Conservation (phyloP, 805 yeast genomes). For the Yarrowia divulgata region DNA sequence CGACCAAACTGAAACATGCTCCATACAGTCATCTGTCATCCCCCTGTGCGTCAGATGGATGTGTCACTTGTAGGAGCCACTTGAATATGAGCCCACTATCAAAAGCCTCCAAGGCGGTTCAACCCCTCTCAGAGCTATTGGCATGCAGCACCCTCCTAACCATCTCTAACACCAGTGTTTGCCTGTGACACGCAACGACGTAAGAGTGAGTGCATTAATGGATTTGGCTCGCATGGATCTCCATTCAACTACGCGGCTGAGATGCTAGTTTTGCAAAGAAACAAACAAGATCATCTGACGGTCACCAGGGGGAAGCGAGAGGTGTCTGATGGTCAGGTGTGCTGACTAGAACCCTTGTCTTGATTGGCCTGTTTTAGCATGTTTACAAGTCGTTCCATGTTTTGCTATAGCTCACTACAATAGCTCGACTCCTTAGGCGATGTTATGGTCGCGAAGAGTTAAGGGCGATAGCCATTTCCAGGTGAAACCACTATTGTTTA, state of each 20-base stretch:
- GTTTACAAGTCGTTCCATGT: background rate
- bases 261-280: constrained; percentile 9
- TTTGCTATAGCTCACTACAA: background rate
- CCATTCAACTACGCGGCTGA: constrained; percentile 23
- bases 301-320: background rate
- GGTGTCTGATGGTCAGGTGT: background rate
- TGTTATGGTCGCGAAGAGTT: background rate
- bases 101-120: no score
- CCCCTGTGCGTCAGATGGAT: no score
- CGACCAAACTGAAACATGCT: constrained; percentile 8
- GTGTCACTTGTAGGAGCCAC: no score
- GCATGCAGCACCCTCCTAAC: no score
- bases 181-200: background rate
- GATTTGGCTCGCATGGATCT: constrained; percentile 26
- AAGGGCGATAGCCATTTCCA: background rate
- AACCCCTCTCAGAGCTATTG: no score
- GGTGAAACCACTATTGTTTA: background rate
- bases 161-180: no score
- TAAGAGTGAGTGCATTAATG: constrained; percentile 17
- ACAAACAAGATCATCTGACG: background rate
- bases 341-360: background rate
- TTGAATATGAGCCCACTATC: no score
- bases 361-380: constrained; percentile 4
- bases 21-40: background rate
- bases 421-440: background rate